Evolutionary conservation across 228 moss, liverwort and hornwort species (phyloP).

Genomic region (Sphagnum fallax): DNA sequence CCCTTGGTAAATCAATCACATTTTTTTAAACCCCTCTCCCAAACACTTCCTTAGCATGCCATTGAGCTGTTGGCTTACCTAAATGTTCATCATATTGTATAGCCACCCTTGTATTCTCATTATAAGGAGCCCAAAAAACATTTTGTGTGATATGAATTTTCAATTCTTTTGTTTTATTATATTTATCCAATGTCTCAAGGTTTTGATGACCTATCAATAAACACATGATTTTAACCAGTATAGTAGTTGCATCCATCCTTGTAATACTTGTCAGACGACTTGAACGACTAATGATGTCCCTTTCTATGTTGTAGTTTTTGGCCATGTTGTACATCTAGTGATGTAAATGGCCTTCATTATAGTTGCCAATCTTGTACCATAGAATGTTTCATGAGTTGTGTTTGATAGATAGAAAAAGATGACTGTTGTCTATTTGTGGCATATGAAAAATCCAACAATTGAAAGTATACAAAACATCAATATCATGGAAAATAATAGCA

Average conservation of each 20-base stretch:
- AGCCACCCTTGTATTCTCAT: not conserved
- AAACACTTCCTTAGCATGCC: not conserved
- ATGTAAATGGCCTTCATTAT: not conserved
- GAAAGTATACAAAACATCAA: not conserved
- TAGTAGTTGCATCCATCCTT: not conserved
- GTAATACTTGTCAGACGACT: not conserved
- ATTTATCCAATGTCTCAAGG: not conserved
- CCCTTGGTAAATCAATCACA: too few species aligned
- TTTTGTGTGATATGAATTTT: not conserved
- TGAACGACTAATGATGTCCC: not conserved
- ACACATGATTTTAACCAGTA: not conserved
- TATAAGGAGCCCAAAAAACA: not conserved
- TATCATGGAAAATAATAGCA: not conserved
- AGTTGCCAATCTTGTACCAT: not conserved
- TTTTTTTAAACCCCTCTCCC: too few species aligned
- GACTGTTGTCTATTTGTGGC: not conserved
- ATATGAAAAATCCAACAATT: not conserved
- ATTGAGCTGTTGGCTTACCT: not conserved
- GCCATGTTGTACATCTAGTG: not conserved
- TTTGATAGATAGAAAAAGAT: not conserved
- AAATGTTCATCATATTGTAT: not conserved
- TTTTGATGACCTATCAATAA: not conserved
- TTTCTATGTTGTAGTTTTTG: not conserved
- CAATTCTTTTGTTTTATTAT: not conserved
- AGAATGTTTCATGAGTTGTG: not conserved